Evolutionary conservation across 179 eudicot species (phyloP).

Genomic region (Gypsophila paniculata): DNA sequence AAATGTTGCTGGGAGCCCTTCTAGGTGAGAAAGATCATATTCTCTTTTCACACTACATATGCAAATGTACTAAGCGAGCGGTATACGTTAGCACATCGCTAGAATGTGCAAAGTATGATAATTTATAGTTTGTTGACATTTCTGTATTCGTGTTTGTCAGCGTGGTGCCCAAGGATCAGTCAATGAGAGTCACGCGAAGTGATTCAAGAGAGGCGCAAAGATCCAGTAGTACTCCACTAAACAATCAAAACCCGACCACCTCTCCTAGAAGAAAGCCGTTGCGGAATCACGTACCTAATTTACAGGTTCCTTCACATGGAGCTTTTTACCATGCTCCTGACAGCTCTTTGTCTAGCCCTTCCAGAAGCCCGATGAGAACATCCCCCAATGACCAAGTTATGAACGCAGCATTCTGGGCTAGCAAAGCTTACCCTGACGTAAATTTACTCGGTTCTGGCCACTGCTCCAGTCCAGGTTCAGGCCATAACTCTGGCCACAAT

Average conservation of each 20-base stretch:
- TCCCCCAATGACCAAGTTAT: conserved; percentile 60
- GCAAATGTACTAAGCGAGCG: not conserved
- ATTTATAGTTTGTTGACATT: conserved; percentile 5
- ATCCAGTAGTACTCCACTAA: conserved; percentile 37
- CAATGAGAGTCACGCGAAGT: conserved; percentile 29
- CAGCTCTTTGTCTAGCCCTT: conserved; percentile 90
- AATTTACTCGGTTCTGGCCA: conserved; percentile 83
- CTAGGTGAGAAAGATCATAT: conserved; percentile 50
- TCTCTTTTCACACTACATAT: not conserved
- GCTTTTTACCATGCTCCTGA: conserved; percentile 79
- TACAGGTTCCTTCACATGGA: conserved; percentile 66
- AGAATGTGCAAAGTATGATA: not conserved
- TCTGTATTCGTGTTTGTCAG: conserved; percentile 34
- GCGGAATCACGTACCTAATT: conserved; percentile 56
- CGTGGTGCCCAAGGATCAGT: conserved; percentile 43
- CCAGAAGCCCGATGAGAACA: conserved; percentile 84
- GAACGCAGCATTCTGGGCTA: conserved; percentile 57
- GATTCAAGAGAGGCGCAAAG: conserved; percentile 41
- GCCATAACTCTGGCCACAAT: conserved; percentile 92
- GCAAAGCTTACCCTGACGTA: conserved; percentile 67
- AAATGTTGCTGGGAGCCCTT: conserved; percentile 67
- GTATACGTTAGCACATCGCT: not conserved
- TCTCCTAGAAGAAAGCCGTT: conserved; percentile 60
- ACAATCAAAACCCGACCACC: conserved; percentile 37
- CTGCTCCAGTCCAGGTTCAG: conserved; percentile 97